Base-by-base conservation (phyloP, 306 rosid species). In the Cucurbita moschata region DNA sequence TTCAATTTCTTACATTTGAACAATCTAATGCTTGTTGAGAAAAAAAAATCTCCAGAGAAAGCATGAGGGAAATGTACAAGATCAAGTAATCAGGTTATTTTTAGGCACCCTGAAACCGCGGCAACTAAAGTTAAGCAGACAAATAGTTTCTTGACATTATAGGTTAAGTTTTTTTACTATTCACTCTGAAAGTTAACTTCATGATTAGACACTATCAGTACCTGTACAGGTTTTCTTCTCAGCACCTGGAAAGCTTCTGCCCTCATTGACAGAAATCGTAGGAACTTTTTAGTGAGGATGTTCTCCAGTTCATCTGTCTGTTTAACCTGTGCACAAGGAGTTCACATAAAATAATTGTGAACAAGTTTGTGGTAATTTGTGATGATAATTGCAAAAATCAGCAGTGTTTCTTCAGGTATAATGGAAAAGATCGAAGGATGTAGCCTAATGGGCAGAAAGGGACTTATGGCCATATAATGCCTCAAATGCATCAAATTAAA, bases 251-350 rank as follows among this genome's bases (percentile, higher is more conserved):
- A 94, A 74, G 97, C 97, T 88, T 94, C 99, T 16, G 97, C 99
- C 79, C 99, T 89, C 99, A 89, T 94, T 26, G 97, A 90, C 82
- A 94, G 79, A 88, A 94, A 94, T 81, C 99, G 84, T 62, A 94
- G 99, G 63, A 94, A 94, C 73, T 94, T 94, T 79, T 94, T 94
- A 55, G 97, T 86, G 78, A 91, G 86, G 79, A 94, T 94, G 80
- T 94, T 94, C 84, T 94, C 99, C 23, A 94, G 99, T 79, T 94
- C 99, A 84, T 94, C 99, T 56, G 97, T 82, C 84, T 90, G 97
- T 91, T 85, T 94, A 80, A 91, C 97, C 99, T 90, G 75, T 76
- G 74, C 50, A 85, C 60, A 78, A 79, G 75, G 42, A 37, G n/a
- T 42, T 64, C 69, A 16, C 50, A 60, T 43, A 42, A 60, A 54